Conservation (phyloP, 2,329 filamentous ascomycete genomes). For the Westerdykella sp. region DNA sequence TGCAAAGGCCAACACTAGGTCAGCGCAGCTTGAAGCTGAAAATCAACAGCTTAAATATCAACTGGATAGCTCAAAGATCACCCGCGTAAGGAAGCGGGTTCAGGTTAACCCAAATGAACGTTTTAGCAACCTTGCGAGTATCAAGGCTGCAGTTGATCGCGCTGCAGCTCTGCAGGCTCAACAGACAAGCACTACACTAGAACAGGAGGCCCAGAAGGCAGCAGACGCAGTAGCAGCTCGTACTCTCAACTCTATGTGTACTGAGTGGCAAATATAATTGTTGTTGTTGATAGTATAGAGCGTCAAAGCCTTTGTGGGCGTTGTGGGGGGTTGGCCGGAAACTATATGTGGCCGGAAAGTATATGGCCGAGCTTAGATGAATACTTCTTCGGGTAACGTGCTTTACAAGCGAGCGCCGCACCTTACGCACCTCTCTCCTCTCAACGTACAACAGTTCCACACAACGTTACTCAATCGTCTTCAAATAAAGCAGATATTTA, state of each 20-base stretch:
- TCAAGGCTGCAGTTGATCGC: conserved; percentile 3
- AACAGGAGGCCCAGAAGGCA: conserved; percentile 1
- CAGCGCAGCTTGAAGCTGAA: conserved; percentile 5
- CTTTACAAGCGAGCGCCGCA: no score
- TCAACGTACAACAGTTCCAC: no score
- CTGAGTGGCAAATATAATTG: conserved; percentile 6
- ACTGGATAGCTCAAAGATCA: conserved; percentile 2
- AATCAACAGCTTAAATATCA: conserved; percentile 8
- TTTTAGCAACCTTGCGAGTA: conserved; percentile 6
- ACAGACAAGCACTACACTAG: background rate
- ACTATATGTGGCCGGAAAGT: no score
- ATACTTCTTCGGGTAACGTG: no score
- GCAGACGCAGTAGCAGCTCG: conserved; percentile 2
- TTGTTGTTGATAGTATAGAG: no score
- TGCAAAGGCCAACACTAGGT: conserved; percentile 4
- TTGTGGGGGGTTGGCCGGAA: no score
- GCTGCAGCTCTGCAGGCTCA: conserved; percentile 1
- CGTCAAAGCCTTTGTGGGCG: no score
- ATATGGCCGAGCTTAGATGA: no score
- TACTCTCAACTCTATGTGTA: conserved; percentile 7
- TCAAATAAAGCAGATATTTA: no score
- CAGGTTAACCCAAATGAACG: conserved; percentile 9
- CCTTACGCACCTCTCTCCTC: no score
- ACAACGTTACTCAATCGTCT: no score
- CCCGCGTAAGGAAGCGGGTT: conserved; percentile 4